Evolutionary conservation across 345 rosid genomes (phyloP).

Genomic region (Lenwebbia sp.): DNA sequence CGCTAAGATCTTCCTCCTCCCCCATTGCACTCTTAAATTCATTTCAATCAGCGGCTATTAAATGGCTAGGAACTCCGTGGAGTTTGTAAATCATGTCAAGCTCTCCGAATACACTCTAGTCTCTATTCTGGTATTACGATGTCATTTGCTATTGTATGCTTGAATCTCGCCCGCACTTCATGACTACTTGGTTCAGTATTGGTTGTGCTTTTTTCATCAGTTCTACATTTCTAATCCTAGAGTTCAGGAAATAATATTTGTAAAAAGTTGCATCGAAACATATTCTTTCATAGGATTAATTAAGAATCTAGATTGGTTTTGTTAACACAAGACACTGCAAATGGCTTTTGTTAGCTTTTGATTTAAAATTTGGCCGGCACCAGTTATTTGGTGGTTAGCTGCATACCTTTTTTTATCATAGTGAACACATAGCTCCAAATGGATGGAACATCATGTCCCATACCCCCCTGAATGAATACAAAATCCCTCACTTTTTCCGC

Average conservation of each 20-base stretch:
- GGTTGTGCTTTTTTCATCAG: not conserved
- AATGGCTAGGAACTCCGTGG: not conserved
- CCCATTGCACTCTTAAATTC: not conserved
- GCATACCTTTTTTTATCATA: no score
- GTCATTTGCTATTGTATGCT: not conserved
- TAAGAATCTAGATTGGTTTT: not conserved
- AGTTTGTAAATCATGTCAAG: not conserved
- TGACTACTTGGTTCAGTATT: not conserved
- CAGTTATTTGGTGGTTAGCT: not conserved
- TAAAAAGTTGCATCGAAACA: not conserved
- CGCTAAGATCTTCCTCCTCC: not conserved
- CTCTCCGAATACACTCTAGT: not conserved
- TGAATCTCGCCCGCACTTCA: not conserved
- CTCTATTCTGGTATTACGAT: not conserved
- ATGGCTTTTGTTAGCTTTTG: not conserved
- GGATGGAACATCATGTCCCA: no score
- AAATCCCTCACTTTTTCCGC: no score
- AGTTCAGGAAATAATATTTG: not conserved
- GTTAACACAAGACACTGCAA: not conserved
- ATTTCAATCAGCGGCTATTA: not conserved
- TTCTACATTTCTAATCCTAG: not conserved
- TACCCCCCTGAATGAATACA: no score
- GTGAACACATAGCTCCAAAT: no score
- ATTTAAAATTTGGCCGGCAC: not conserved
- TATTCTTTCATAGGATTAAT: not conserved